Evolutionary conservation across 169 alveolate genomes (phyloP).

Genomic region (Plasmodium falciparum): DNA sequence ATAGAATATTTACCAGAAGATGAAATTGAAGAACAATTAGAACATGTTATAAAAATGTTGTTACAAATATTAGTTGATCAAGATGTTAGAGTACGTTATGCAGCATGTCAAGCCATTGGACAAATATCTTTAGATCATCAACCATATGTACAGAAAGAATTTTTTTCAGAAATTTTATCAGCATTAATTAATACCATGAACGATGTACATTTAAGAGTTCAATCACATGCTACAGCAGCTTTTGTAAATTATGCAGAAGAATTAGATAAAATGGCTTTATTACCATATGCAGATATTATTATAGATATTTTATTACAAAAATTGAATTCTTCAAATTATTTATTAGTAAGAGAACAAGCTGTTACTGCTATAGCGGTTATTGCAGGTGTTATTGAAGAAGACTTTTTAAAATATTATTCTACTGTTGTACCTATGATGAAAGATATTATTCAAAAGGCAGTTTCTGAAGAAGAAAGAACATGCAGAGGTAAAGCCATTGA

Average conservation of each 20-base stretch:
- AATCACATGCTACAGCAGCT: conserved; percentile 94
- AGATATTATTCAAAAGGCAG: conserved; percentile 85
- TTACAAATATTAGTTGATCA: conserved; percentile 87
- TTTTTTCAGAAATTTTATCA: conserved; percentile 83
- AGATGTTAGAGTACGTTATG: conserved; percentile 92
- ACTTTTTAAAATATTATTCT: conserved; percentile 88
- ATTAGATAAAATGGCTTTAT: conserved; percentile 87
- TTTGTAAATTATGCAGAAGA: conserved; percentile 93
- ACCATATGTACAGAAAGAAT: conserved; percentile 91
- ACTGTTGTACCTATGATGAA: conserved; percentile 90
- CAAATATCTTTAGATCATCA: conserved; percentile 93
- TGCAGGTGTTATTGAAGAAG: conserved; percentile 94
- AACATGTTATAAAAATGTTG: conserved; percentile 86
- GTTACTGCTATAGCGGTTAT: conserved; percentile 92
- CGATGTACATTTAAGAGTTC: conserved; percentile 89
- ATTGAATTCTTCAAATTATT: conserved; percentile 79
- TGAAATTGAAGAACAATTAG: conserved; percentile 88
- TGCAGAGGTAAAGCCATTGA: conserved; percentile 93
- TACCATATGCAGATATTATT: conserved; percentile 87
- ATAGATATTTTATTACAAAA: conserved; percentile 88
- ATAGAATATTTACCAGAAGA: conserved; percentile 90
- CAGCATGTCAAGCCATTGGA: conserved; percentile 94
- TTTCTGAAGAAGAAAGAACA: conserved; percentile 87
- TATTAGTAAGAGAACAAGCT: conserved; percentile 91
- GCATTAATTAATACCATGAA: conserved; percentile 88